phyloP scores from a whole-genome alignment of 2,329 filamentous ascomycete species.

The Helotiales sp. region DNA sequence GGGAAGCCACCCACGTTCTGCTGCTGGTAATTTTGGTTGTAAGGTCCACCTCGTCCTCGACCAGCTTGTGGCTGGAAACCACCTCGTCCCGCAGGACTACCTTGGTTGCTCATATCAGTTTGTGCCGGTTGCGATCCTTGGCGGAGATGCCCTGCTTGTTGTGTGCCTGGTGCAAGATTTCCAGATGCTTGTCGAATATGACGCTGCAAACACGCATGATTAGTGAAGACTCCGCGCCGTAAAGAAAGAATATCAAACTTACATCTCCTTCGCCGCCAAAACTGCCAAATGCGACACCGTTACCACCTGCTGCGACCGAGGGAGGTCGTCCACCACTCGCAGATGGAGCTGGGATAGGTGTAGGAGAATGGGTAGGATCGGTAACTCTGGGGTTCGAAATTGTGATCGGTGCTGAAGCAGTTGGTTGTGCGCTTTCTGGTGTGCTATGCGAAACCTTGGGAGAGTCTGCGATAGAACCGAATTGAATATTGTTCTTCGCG shows the following conservation, averaged over 20 bases:
- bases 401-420: slow-evolving; percentile 55
- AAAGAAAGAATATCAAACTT: slow-evolving; percentile 43
- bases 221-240: slow-evolving; percentile 30
- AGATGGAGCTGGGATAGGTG: slow-evolving; percentile 76
- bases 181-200: slow-evolving; percentile 69
- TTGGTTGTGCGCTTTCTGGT: slow-evolving; percentile 51
- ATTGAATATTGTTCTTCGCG: slow-evolving; percentile 68
- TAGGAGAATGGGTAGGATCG: slow-evolving; percentile 85
- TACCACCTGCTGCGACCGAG: slow-evolving; percentile 57
- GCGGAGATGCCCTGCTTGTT: slow-evolving; percentile 72
- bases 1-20: slow-evolving; percentile 53
- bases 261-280: slow-evolving; percentile 80
- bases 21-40: slow-evolving; percentile 50
- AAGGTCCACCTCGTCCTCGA: slow-evolving; percentile 55
- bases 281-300: slow-evolving; percentile 79
- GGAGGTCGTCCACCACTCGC: slow-evolving; percentile 81
- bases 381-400: slow-evolving; percentile 75
- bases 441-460: slow-evolving; percentile 66
- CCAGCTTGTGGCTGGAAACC: slow-evolving; percentile 52
- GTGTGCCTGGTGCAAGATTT: slow-evolving; percentile 59
- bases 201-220: slow-evolving; percentile 46
- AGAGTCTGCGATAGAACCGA: slow-evolving; percentile 74
- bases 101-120: slow-evolving; percentile 66
- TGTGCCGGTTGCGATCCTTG: slow-evolving; percentile 85
- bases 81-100: slow-evolving; percentile 50